Conservation (phyloP, 2,329 filamentous ascomycete species). For the Thielaviopsis musarum region DNA sequence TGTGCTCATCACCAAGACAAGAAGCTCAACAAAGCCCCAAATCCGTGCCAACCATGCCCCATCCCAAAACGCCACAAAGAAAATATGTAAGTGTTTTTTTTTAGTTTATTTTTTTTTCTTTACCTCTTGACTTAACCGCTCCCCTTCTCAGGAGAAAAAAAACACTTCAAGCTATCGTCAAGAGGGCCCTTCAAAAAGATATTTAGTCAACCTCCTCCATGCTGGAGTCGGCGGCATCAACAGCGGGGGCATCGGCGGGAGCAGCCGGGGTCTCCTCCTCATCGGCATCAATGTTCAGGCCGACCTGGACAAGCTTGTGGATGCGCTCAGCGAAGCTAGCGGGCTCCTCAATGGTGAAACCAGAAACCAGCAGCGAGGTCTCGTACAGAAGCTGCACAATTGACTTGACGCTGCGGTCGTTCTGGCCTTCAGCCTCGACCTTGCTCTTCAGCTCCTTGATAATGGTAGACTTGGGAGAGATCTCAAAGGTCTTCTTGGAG, state of each 20-base stretch:
- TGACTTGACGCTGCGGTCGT: slow-evolving; percentile 97
- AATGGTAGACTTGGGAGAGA: slow-evolving; percentile 96
- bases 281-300: slow-evolving; percentile 90
- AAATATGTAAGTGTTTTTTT: slow-evolving; percentile 1
- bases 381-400: slow-evolving; percentile 98
- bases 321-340: slow-evolving; percentile 97
- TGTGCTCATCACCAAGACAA: neutral
- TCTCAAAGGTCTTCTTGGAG: slow-evolving; percentile 99
- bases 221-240: slow-evolving; percentile 67
- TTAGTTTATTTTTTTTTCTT: slow-evolving; percentile 7
- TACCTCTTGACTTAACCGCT: neutral
- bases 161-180: neutral
- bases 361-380: slow-evolving; percentile 94
- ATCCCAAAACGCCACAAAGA: slow-evolving; percentile 6
- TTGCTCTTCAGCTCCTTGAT: slow-evolving; percentile 99
- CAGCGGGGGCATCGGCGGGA: slow-evolving; percentile 39
- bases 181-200: neutral
- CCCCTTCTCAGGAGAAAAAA: neutral
- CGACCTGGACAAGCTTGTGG: slow-evolving; percentile 97
- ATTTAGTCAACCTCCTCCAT: slow-evolving; percentile 99
- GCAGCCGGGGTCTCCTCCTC: slow-evolving; percentile 48
- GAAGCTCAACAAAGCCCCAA: neutral
- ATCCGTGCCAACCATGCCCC: slow-evolving; percentile 5
- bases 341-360: slow-evolving; percentile 99
- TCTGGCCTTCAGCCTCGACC: slow-evolving; percentile 94